Evolutionary conservation across 306 rosid species (phyloP).

Genomic region (Canavalia gladiata): DNA sequence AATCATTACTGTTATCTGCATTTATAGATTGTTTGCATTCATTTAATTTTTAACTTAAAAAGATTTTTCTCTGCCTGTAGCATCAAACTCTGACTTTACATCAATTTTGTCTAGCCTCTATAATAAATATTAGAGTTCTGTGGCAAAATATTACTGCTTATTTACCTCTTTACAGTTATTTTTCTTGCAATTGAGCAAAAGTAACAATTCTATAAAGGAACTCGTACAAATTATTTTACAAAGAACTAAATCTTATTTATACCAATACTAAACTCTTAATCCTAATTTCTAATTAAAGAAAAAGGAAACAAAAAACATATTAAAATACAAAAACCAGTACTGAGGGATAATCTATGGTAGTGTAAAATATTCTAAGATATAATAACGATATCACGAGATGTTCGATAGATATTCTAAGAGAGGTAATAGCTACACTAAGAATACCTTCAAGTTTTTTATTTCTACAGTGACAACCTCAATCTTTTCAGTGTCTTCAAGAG

Average conservation of each 20-base stretch:
- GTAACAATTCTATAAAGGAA: not conserved
- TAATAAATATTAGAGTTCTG: not conserved
- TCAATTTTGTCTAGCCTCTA: slow-evolving; percentile 32
- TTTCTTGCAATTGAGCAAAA: slow-evolving; percentile 31
- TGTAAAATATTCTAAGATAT: slow-evolving; percentile 12
- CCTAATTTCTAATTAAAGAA: not conserved
- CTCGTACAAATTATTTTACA: not conserved
- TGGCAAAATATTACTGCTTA: slow-evolving; percentile 1
- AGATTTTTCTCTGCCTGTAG: not conserved
- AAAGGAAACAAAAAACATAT: not conserved
- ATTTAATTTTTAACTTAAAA: slow-evolving; percentile 33
- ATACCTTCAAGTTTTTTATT: slow-evolving; percentile 71
- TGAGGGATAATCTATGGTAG: slow-evolving; percentile 16
- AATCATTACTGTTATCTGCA: not conserved
- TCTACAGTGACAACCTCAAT: slow-evolving; percentile 65
- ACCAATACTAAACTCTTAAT: slow-evolving; percentile 7
- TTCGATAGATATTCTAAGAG: not conserved
- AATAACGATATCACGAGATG: not conserved
- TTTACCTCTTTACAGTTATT: slow-evolving; percentile 10
- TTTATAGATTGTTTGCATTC: slow-evolving; percentile 22
- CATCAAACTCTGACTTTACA: slow-evolving; percentile 8
- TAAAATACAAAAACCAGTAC: slow-evolving; percentile 18
- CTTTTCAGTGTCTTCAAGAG: slow-evolving; percentile 52
- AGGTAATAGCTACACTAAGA: slow-evolving; percentile 32
- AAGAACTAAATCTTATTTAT: slow-evolving; percentile 6